Conservation (phyloP, 2,329 filamentous ascomycete genomes). For the Colletotrichum caudatum region DNA sequence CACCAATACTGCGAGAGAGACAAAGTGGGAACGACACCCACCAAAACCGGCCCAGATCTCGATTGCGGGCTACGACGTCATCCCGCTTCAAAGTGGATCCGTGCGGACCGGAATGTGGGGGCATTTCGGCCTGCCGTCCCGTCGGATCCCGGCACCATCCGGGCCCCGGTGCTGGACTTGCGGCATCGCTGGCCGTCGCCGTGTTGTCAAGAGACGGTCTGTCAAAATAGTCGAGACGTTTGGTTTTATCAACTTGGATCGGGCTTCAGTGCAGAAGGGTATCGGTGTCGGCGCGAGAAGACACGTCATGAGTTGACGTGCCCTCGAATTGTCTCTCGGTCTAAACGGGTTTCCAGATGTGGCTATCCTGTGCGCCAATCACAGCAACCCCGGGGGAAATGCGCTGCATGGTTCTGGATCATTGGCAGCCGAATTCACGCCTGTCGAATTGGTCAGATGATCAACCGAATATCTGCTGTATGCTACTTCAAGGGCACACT, state of each 20-base stretch:
- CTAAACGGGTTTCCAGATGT: background rate
- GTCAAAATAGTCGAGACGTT: background rate
- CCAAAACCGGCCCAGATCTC: conserved; percentile 31
- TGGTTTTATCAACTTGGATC: background rate
- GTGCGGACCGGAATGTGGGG: conserved; percentile 10
- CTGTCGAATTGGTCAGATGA: background rate
- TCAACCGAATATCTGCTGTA: background rate
- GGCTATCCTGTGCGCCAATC: background rate
- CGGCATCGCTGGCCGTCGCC: background rate
- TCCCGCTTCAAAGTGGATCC: conserved; percentile 18
- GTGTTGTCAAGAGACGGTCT: background rate
- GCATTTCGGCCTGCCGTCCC: background rate
- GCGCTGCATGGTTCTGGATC: background rate
- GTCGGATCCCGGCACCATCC: conserved; percentile 5
- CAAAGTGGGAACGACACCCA: conserved; percentile 5
- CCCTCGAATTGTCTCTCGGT: background rate
- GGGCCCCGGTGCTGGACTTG: background rate
- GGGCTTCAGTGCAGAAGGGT: background rate
- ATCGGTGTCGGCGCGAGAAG: background rate
- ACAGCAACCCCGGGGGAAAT: background rate
- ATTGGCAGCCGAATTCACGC: background rate
- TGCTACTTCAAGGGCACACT: background rate
- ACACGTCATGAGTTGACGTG: background rate
- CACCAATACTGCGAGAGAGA: background rate
- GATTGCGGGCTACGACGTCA: conserved; percentile 40